Base-by-base conservation (phyloP, 257 asterid species). In the Buddleja alternifolia region DNA sequence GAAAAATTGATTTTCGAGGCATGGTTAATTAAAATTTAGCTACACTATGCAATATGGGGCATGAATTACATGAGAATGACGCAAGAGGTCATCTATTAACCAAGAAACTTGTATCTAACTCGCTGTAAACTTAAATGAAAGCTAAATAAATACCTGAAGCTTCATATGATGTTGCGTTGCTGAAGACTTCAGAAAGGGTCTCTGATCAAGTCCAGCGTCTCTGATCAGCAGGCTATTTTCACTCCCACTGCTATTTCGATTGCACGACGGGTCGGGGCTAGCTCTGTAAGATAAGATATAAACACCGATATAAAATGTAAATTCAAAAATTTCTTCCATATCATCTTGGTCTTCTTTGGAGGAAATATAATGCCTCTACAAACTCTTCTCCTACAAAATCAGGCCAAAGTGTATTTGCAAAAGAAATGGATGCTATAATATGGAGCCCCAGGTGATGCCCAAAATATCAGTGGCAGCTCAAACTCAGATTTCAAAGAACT, bases 361-460 rank as follows among this genome's bases (percentile, higher is more conserved):
- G 84, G 16, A 88, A 83, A 37, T 25, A 14, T 42, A 87, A 56
- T 20, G 95, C 95, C 70, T 85, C 81, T 1, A 73, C 8, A 52
- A 88, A 80, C 63, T 85, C 90, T 0, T 69, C 64, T 60, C 83
- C 90, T 46, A 88, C 88, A 65, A 88, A 85, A 53, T 88, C 95
- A n/a, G 90, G 95, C 90, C 88, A 88, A 21, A 58, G 79, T 11
- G 83, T 69, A 56, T 70, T 20, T 4, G 80, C 47, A 60, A 88
- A 84, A n/a, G n/a, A n/a, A 36, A 25, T 52, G 58, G 60, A 39
- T 39, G 36, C 64, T 77, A 72, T 78, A 78, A 78, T 59, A 50
- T 58, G 65, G 74, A 16, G 74, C 66, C 71, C 51, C 58, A 67
- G 66, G 54, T 21, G 9, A 63, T 41, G 58, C 24, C 20, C 54